Percentiles rank a stretch among this genome's conserved stretches.
These are phyloP conservation scores for Elaphomyces granulatus DNA, from an alignment of 495 filamentous ascomycete species.

Conservation along the genomic window DNA sequence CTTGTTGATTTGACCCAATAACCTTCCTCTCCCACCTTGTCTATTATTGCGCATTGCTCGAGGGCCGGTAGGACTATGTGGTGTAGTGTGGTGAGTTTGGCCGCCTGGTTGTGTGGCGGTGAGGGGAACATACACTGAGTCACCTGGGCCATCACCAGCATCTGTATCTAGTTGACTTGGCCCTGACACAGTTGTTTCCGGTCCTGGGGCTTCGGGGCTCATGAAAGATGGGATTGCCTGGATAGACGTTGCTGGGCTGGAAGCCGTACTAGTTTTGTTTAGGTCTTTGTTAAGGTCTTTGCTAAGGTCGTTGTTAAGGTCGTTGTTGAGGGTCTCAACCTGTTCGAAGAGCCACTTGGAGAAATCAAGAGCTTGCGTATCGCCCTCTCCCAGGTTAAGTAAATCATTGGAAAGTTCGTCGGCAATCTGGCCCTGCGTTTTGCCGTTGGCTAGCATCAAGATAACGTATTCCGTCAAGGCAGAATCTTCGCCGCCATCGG, in stretches of 20 bases:
- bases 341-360: conserved; percentile 84
- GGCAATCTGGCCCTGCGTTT: conserved; percentile 77
- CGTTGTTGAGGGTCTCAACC: conserved; percentile 49
- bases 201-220: conserved; percentile 12
- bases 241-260: conserved; percentile 9
- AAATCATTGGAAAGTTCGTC: conserved; percentile 81
- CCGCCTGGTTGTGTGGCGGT: too few species aligned
- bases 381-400: conserved; percentile 66
- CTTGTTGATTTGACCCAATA: conserved; percentile 78
- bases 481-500: conserved; percentile 62
- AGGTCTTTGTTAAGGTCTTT: conserved; percentile 52
- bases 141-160: conserved; percentile 51
- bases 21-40: conserved; percentile 49
- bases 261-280: conserved; percentile 24
- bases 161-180: conserved; percentile 40
- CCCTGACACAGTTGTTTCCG: conserved; percentile 11
- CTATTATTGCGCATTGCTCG: conserved; percentile 80
- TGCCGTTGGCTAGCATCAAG: conserved; percentile 89
- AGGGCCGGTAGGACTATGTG: conserved; percentile 72
- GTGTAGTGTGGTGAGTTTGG: conserved; percentile 1
- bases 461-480: conserved; percentile 91
- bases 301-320: conserved; percentile 44
- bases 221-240: conserved; percentile 25
- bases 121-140: conserved; percentile 58
- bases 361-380: conserved; percentile 70